phyloP scores from a whole-genome alignment of 805 yeast genomes.

The Hanseniaspora valbyensis region DNA sequence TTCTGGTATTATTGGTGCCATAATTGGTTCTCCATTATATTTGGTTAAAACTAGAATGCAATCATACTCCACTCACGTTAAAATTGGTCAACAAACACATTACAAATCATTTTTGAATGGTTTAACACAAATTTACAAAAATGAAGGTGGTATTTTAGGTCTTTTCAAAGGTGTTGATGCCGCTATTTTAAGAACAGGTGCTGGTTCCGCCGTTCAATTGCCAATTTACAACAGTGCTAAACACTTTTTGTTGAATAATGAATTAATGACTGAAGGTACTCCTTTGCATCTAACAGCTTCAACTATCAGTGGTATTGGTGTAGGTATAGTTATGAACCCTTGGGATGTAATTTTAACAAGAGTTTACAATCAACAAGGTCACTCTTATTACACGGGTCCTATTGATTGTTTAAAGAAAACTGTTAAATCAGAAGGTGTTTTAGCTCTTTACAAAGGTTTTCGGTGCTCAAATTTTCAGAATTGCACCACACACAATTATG shows the following conservation, averaged over 20 bases:
- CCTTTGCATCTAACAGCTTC: slow-evolving; percentile 62
- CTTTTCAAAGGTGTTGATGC: slow-evolving; percentile 88
- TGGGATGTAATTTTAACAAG: slow-evolving; percentile 93
- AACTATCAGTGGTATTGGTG: slow-evolving; percentile 79
- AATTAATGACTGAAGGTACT: slow-evolving; percentile 51
- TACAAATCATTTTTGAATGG: slow-evolving; percentile 66
- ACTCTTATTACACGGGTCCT: slow-evolving; percentile 68
- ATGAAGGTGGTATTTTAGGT: slow-evolving; percentile 73
- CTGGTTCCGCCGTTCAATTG: slow-evolving; percentile 89
- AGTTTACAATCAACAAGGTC: slow-evolving; percentile 85
- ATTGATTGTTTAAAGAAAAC: slow-evolving; percentile 83
- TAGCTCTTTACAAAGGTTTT: slow-evolving; percentile 91
- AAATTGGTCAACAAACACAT: slow-evolving; percentile 87
- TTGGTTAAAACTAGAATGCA: slow-evolving; percentile 94
- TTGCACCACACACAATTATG: slow-evolving; percentile 88
- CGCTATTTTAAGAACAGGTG: slow-evolving; percentile 86
- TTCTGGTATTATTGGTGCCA: slow-evolving; percentile 83
- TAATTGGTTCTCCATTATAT: slow-evolving; percentile 82
- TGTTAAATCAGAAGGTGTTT: slow-evolving; percentile 66
- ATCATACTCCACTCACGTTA: slow-evolving; percentile 57
- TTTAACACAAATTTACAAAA: slow-evolving; percentile 43
- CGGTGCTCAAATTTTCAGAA: slow-evolving; percentile 80
- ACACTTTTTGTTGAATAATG: slow-evolving; percentile 42
- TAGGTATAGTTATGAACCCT: slow-evolving; percentile 92
- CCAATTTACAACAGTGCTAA: slow-evolving; percentile 81